Evolutionary conservation across 495 filamentous ascomycete species (phyloP), one percentile per base, ranked within the genome.

Genomic region (Darksidea phi): DNA sequence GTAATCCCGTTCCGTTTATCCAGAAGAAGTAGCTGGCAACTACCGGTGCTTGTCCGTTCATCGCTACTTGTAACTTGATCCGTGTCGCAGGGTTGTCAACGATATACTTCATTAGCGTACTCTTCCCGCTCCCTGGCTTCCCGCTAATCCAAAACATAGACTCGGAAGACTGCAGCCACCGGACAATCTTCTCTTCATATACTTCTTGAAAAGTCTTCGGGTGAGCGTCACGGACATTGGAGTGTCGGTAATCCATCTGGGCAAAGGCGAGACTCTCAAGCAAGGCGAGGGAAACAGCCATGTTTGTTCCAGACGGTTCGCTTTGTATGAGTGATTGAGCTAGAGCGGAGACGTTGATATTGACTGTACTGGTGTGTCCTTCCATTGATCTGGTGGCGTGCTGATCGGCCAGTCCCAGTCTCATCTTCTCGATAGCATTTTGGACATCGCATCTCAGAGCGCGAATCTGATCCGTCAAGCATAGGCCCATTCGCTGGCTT

Each of bases 11-110:
- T 0, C 78, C 78, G 3, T 72, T 38, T 36, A 59, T 70, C 76
- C 77, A 82, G 63, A 80, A 82, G 62, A 75, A 82, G 63, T 79
- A 80, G 41, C 15, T 15, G 5, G 15, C 41, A 6, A 43, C 15
- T 4, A 43, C 41, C n/a, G n/a, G 15, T 3, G 41, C 3, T 43
- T 43, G 41, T 15, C n/a, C n/a, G n/a, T n/a, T n/a, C n/a, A n/a
- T n/a, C n/a, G n/a, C n/a, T n/a, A n/a, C n/a, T n/a, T n/a, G n/a
- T 8, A 38, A 15, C 36, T 8, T 38, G 36, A 8, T 15, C 36
- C 7, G 8, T 8, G 36, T 38, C 41, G 5, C 6, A 20, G 41
- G 15, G 13, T 43, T 20, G 18, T 43, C 5, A 4, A 43, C 18
- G 18, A 43, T 4, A 20, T 20, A 13, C 41, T 43, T 43, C 41